Percentiles rank a stretch among this genome's conserved stretches.
These are phyloP conservation scores for Cercospora beticola DNA, from an alignment of 2,329 filamentous ascomycete genomes.

Conservation along the genomic window DNA sequence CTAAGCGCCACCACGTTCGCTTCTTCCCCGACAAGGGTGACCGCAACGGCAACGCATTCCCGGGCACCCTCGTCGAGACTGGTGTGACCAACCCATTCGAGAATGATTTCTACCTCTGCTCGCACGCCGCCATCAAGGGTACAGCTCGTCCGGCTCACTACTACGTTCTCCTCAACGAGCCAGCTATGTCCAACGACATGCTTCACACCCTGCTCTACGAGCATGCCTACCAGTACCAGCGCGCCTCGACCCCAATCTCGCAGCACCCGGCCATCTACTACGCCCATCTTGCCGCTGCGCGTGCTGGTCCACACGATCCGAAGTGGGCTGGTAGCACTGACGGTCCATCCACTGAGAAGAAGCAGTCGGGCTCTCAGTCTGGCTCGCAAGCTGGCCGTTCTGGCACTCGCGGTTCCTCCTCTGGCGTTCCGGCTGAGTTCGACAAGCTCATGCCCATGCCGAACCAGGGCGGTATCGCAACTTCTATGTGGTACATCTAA, in stretches of 20 bases:
- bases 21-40: constrained; percentile 80
- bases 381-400: constrained; percentile 39
- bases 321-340: constrained; percentile 35
- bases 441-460: constrained; percentile 44
- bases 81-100: constrained; percentile 91
- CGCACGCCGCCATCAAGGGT: constrained; percentile 82
- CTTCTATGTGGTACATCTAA: constrained; percentile 53
- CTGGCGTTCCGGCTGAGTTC: constrained; percentile 28
- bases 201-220: constrained; percentile 90
- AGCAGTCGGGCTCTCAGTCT: constrained; percentile 22
- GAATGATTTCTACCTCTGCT: constrained; percentile 78
- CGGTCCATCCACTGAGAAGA: constrained; percentile 20
- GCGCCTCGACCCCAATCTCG: constrained; percentile 90
- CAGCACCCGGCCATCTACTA: constrained; percentile 91
- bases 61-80: constrained; percentile 81
- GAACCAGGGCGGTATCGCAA: constrained; percentile 42
- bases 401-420: constrained; percentile 26
- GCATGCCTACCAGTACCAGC: constrained; percentile 88
- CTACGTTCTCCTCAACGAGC: constrained; percentile 82
- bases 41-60: constrained; percentile 75
- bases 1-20: constrained; percentile 91
- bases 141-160: constrained; percentile 86
- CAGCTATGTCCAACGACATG: constrained; percentile 62
- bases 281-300: constrained; percentile 81
- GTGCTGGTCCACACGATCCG: constrained; percentile 73